These are phyloP conservation scores for Cymodocea nodosa DNA, from an alignment of 116 monocot genomes.

Conservation along the genomic window DNA sequence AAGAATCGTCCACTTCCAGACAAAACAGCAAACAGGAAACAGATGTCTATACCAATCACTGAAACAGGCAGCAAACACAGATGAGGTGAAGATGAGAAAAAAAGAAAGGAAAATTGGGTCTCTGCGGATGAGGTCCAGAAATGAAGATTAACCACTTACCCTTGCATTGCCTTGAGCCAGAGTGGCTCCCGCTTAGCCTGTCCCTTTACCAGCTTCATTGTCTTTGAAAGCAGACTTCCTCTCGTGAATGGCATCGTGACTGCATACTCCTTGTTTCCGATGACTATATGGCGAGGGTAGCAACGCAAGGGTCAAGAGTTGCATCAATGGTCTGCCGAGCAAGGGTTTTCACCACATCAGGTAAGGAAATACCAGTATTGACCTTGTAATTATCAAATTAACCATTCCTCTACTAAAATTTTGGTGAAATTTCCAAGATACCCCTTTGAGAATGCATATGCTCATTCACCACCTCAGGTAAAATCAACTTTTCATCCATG, in stretches of 20 bases:
- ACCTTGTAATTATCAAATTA: too few relatives aligned
- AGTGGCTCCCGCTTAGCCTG: constrained; percentile 49
- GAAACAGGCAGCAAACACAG: background rate
- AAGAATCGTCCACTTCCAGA: background rate
- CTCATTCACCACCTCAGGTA: too few relatives aligned
- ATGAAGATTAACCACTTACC: constrained; percentile 16
- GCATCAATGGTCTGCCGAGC: too few relatives aligned
- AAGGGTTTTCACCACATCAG: too few relatives aligned
- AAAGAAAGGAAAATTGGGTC: background rate
- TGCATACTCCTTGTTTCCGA: too few relatives aligned
- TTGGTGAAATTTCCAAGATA: too few relatives aligned
- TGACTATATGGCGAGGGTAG: too few relatives aligned
- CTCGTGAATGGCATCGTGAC: constrained; percentile 74
- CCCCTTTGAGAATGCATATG: too few relatives aligned
- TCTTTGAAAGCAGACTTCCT: constrained; percentile 71
- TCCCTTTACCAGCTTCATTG: constrained; percentile 92
- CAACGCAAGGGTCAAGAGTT: too few relatives aligned
- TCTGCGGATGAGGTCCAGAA: background rate
- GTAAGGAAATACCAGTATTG: too few relatives aligned
- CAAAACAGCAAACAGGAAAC: constrained; percentile 3
- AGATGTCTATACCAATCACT: background rate
- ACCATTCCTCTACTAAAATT: too few relatives aligned
- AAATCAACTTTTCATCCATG: too few relatives aligned
- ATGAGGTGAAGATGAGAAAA: background rate
- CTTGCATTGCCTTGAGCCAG: constrained; percentile 97